These are phyloP conservation scores for Phaeotremella fagi DNA, from an alignment of 768 basidiomycete genomes.

Conservation along the genomic window DNA sequence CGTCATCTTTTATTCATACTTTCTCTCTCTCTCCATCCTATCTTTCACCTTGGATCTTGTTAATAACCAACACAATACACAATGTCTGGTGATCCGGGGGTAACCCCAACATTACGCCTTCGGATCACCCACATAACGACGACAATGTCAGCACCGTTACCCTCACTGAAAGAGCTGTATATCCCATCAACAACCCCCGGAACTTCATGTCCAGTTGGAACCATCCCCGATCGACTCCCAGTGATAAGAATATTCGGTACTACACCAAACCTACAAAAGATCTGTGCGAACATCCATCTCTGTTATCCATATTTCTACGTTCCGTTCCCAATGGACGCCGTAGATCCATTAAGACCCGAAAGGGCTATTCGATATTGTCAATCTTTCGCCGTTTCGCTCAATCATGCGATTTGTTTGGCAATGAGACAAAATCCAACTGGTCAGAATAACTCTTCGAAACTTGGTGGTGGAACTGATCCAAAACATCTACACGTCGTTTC, in stretches of 20 bases:
- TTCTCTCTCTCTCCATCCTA: no score
- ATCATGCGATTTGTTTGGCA: conserved; percentile 78
- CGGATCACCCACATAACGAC: conserved; percentile 49
- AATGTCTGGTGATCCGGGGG: conserved; percentile 15
- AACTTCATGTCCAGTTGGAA: conserved; percentile 39
- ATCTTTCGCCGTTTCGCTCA: conserved; percentile 68
- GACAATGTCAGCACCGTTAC: conserved; percentile 33
- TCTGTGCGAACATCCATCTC: conserved; percentile 77
- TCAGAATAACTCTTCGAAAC: conserved; percentile 51
- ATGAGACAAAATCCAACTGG: conserved; percentile 66
- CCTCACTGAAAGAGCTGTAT: conserved; percentile 31
- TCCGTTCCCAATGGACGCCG: conserved; percentile 69
- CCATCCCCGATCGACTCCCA: conserved; percentile 61
- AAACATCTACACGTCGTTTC: conserved; percentile 56
- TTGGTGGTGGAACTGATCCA: conserved; percentile 51
- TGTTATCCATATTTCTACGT: conserved; percentile 85
- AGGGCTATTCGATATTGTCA: conserved; percentile 65
- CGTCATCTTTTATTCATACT: background rate
- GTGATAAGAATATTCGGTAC: conserved; percentile 81
- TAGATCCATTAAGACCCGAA: conserved; percentile 53
- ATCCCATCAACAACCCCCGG: conserved; percentile 27
- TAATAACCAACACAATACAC: no score
- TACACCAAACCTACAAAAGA: conserved; percentile 68
- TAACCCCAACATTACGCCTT: conserved; percentile 38
- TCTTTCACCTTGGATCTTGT: no score